Base-by-base conservation (phyloP, 345 rosid species). In the Salix arbutifolia region DNA sequence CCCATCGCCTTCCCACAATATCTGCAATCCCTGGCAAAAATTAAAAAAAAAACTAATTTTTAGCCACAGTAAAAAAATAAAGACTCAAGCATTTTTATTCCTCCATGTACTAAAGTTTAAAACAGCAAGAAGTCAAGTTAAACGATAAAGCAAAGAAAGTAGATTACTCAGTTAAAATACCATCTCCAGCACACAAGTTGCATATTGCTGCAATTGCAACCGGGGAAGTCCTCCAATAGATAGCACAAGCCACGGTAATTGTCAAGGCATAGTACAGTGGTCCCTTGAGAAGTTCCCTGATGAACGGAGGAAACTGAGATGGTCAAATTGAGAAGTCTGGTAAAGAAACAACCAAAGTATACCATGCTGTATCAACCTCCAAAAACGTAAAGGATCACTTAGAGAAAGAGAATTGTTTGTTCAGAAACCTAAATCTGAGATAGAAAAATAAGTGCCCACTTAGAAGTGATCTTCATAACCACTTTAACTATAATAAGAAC, bases 151-250 rank as follows among this genome's bases (percentile, higher is more conserved):
- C 42, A 46, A 21, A 61, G 26, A 61, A 67, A 33, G 5, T 26
- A 48, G 68, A 76, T 16, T 75, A 58, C 33, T 46, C 26, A 42
- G 69, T 40, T 70, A 31, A 70, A 33, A 25, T 87, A 96, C 99
- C 99, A 86, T 96, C 99, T 90, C 99, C 99, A 60, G 99, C 99
- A 52, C 99, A 93, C 66, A 96, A 88, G 85, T 96, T 96, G 86
- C 97, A 93, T 78, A 93, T 65, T 72, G 93, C 89, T 21, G 97
- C 96, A 76, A 96, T 83, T 37, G 88, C 86, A 42, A 88, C 73
- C 1, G 99, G 98, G 62, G 98, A 90, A 80, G 89, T 82, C 80
- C 91, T 90, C 98, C 98, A 93, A 75, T 86, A 93, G 80, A 89
- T 40, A 40, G 80, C 78, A 74, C 89, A 84, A 16, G 98, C 91